Evolutionary conservation across 495 filamentous ascomycete genomes (phyloP), one percentile per base, ranked within the genome.

Genomic region (Umbilicaria muhlenbergii): DNA sequence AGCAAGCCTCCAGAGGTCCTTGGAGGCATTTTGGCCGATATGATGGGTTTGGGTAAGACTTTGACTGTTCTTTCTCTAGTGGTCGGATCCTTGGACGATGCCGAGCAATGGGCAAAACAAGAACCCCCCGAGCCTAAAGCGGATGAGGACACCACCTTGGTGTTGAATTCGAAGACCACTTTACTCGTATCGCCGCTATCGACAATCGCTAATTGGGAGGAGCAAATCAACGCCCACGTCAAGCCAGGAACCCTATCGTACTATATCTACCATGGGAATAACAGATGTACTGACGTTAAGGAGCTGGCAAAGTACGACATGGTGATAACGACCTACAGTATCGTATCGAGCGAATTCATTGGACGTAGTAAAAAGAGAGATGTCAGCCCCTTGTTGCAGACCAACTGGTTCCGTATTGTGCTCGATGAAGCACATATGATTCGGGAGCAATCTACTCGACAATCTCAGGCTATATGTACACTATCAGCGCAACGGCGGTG

Each of bases 41-140:
- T 94, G 81, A 98, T 98, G 91, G 91, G 91, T 33, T 64, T 98
- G 13, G 91, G 91, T 5, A 98, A 98, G 57, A 95, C 91, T 0
- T 62, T 98, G 38, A 93, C 82, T 54, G 81, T 94, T 24, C 66
- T 98, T 5, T 81, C 86, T 3, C 68, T 96, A 17, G 59, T 89
- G 13, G 63, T 77, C 2, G 68, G 66, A 14, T 80, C 84, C 0
- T 60, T 81, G 3, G 51, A 59, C 2, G 67, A 79, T 19, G 74
- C 86, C 2, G 46, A 59, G 14, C 55, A 62, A 10, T 98, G 81
- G 64, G 66, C 66, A 17, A 54, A 52, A 13, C 56, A 64, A 15
- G 28, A 49, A 18, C 24, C 39, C 14, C 24, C 47, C 15, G 33
- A 43, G 21, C 24, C 24, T 6, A 38, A 32, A 3, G 42, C 55